Percentiles rank a stretch among this genome's conserved stretches.
phyloP scores from a whole-genome alignment of 2,329 filamentous ascomycete species.

The Davidsoniella eucalypti region DNA sequence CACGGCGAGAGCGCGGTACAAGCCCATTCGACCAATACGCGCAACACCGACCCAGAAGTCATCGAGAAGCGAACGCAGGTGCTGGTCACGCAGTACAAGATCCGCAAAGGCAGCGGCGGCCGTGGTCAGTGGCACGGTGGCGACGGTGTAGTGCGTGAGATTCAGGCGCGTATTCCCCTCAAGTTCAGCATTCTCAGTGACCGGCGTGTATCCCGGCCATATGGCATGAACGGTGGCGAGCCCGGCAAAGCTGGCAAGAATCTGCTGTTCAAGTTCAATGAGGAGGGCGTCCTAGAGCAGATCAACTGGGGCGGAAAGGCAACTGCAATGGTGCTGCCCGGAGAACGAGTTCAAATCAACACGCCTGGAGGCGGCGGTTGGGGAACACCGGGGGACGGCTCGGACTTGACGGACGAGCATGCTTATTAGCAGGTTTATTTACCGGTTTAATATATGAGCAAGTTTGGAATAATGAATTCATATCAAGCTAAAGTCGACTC shows the following conservation, averaged over 20 bases:
- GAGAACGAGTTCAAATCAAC: conserved; percentile 43
- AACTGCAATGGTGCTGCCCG: conserved; percentile 37
- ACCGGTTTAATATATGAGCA: neutral
- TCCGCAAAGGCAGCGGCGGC: conserved; percentile 48
- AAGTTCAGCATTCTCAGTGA: conserved; percentile 69
- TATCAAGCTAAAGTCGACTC: neutral
- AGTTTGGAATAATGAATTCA: neutral
- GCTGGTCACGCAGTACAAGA: conserved; percentile 50
- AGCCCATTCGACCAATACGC: conserved; percentile 73
- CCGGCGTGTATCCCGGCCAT: conserved; percentile 57
- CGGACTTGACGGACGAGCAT: neutral
- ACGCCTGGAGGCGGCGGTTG: conserved; percentile 49
- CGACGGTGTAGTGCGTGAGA: conserved; percentile 61
- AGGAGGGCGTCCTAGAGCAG: conserved; percentile 18
- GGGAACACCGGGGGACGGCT: conserved; percentile 21
- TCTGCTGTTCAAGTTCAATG: conserved; percentile 13
- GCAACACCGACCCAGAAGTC: conserved; percentile 66
- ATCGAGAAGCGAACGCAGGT: conserved; percentile 61
- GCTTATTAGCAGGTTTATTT: neutral
- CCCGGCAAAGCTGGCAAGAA: conserved; percentile 54
- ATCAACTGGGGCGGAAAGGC: conserved; percentile 46
- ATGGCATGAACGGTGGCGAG: conserved; percentile 55
- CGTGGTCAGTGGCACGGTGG: conserved; percentile 52
- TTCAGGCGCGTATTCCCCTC: conserved; percentile 64
- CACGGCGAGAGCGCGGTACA: conserved; percentile 62